These are phyloP conservation scores for Mycosphaerella sp. DNA, from an alignment of 2,329 filamentous ascomycete genomes.

Conservation along the genomic window DNA sequence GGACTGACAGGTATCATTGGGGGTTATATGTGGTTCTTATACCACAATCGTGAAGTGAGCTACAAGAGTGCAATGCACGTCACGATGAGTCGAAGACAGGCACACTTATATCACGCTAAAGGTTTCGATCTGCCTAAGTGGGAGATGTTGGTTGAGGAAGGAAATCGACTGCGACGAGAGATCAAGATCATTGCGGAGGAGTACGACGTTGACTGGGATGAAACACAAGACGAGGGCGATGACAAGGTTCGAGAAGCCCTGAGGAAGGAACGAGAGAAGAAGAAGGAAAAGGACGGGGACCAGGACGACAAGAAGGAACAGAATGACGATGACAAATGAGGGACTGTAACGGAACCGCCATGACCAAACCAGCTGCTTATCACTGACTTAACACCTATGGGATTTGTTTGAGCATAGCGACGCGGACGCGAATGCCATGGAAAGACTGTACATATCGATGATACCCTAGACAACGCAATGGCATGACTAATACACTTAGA, in stretches of 20 bases:
- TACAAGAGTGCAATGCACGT: conserved; percentile 84
- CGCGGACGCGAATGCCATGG: neutral
- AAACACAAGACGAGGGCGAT: conserved; percentile 30
- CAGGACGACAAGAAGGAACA: conserved; percentile 54
- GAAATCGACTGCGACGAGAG: conserved; percentile 68
- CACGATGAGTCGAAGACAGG: conserved; percentile 73
- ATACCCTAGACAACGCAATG: conserved; percentile 9
- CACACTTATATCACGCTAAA: conserved; percentile 65
- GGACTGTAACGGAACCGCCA: neutral
- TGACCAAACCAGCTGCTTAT: neutral
- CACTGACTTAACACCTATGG: neutral
- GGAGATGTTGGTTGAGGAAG: conserved; percentile 74
- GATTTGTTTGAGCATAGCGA: conserved; percentile 1
- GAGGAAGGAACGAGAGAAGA: conserved; percentile 52
- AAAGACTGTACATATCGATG: neutral
- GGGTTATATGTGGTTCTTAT: conserved; percentile 89
- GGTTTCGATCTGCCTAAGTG: conserved; percentile 72
- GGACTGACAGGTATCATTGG: conserved; percentile 81
- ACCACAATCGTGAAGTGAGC: conserved; percentile 78
- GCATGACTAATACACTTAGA: neutral
- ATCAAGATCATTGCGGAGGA: conserved; percentile 75
- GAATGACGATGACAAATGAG: conserved; percentile 39
- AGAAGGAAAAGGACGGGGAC: conserved; percentile 22
- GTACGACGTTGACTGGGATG: conserved; percentile 74
- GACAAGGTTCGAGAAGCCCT: conserved; percentile 30